Base-by-base conservation (phyloP, 2,329 filamentous ascomycete genomes). In the Diaporthe batatas region DNA sequence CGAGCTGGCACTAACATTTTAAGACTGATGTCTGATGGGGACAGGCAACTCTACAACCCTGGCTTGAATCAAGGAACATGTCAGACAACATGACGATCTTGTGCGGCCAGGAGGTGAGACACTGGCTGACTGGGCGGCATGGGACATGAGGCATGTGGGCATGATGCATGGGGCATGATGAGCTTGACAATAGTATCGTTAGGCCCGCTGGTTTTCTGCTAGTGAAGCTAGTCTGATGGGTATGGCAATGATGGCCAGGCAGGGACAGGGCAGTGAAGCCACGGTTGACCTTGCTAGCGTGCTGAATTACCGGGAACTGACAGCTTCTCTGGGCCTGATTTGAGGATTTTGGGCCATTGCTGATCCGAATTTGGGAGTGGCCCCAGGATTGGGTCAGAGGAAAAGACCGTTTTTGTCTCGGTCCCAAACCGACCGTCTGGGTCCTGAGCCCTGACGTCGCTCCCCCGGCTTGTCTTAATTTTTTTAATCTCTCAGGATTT, bases 261-360 rank as follows among this genome's bases (percentile, higher is more conserved):
- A 21, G 10, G 1, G 44, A 34, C 62, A 51, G 62, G 62, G 62
- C 62, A 12, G 2, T 6, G 7, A 32, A 65, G 62, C 62, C 62
- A n/a, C 32, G 44, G 29, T 25, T 65, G 42, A 65, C 62, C 62
- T 65, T 51, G 62, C 62, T 65, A 65, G 62, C 62, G 62, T n/a
- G 7, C 3, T 10, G 29, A 23, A 23, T 23, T 51, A 34, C 42
- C 34, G 59, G 44, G 62, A 36, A 25, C 18, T 51, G 62, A 51
- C 62, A 65, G 62, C 21, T 65, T 65, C 62, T 51, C 44, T 51
- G 62, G 62, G 59, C 25, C 59, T 65, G 29, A n/a, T 25, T 36
- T 65, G 44, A 49, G 12, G 59, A n/a, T 16, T 29, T 14, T 7
- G 16, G 12, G 25, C 18, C 49, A 10, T 49, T 65, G 62, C 7